These are phyloP conservation scores for Boechera retrofracta DNA, from an alignment of 345 rosid species.

Conservation along the genomic window DNA sequence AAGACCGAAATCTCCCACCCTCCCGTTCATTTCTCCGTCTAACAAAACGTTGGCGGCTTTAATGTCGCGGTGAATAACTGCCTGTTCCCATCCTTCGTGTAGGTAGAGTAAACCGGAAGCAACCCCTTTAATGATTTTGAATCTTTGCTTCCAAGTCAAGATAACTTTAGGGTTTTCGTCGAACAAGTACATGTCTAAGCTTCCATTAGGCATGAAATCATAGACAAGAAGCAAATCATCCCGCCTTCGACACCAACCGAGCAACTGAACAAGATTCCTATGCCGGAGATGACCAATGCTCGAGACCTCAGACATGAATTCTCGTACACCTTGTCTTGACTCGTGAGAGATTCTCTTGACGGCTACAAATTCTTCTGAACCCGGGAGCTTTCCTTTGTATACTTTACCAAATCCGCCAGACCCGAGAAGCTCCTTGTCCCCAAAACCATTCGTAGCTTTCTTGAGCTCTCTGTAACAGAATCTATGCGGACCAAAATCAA, in stretches of 20 bases:
- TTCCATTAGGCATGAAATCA: conserved; percentile 89
- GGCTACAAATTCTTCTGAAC: conserved; percentile 60
- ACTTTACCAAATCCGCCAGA: conserved; percentile 91
- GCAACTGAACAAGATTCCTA: conserved; percentile 80
- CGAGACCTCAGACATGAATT: conserved; percentile 82
- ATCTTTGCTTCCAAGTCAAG: conserved; percentile 83
- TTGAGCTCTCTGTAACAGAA: conserved; percentile 74
- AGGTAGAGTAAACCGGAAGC: conserved; percentile 85
- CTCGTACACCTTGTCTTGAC: conserved; percentile 82
- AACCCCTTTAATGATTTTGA: conserved; percentile 74
- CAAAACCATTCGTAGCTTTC: conserved; percentile 78
- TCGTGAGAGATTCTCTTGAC: conserved; percentile 79
- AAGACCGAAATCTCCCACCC: conserved; percentile 87
- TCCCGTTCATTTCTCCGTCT: conserved; percentile 77
- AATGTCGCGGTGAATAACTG: conserved; percentile 88
- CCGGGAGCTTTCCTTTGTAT: conserved; percentile 72
- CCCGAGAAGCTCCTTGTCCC: conserved; percentile 81
- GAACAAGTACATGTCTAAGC: conserved; percentile 85
- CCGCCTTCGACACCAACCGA: conserved; percentile 77
- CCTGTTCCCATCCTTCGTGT: conserved; percentile 95
- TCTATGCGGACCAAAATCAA: conserved; percentile 84
- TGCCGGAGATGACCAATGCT: conserved; percentile 90
- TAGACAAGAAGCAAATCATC: conserved; percentile 77
- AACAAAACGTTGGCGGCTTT: conserved; percentile 87
- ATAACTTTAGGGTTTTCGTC: conserved; percentile 56